A percentile compares a stretch with the other conserved stretches of the same genome.
phyloP scores from a whole-genome alignment of 306 rosid species.

The Erythrophleum fordii region DNA sequence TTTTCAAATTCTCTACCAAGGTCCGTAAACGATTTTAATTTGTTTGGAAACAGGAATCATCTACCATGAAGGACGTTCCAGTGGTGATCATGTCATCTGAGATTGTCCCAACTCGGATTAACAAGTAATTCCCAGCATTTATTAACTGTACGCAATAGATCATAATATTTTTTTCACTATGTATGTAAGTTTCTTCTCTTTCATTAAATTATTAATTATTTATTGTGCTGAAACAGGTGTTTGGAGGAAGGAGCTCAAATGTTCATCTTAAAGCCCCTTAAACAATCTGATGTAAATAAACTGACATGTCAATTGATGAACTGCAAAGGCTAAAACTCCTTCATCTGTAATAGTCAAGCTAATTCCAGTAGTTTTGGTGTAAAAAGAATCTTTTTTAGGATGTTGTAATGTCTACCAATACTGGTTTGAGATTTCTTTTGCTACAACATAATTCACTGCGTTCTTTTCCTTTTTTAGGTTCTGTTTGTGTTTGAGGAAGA shows the following conservation, averaged over 20 bases:
- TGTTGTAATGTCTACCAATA: not conserved
- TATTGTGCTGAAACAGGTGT: conserved; percentile 57
- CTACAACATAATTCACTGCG: not conserved
- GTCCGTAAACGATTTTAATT: not conserved
- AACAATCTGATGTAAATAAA: conserved; percentile 75
- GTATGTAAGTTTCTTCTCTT: not conserved
- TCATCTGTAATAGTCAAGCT: not conserved
- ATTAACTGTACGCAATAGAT: no score
- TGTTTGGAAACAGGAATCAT: conserved; percentile 64
- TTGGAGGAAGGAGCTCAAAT: conserved; percentile 93
- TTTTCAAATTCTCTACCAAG: not conserved
- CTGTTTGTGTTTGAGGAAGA: not conserved
- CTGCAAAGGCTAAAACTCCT: conserved; percentile 40
- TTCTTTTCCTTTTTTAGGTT: not conserved
- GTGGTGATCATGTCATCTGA: conserved; percentile 95
- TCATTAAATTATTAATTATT: not conserved
- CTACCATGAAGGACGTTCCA: conserved; percentile 80
- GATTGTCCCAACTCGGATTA: conserved; percentile 76
- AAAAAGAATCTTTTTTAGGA: not conserved
- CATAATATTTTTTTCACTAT: not conserved
- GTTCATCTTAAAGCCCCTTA: conserved; percentile 86
- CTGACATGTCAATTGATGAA: conserved; percentile 78
- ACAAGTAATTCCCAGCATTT: conserved; percentile 53
- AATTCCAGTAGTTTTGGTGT: not conserved
- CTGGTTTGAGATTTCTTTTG: not conserved